phyloP scores from a whole-genome alignment of 495 filamentous ascomycete genomes.

The Penicillium macrosclerotiorum region DNA sequence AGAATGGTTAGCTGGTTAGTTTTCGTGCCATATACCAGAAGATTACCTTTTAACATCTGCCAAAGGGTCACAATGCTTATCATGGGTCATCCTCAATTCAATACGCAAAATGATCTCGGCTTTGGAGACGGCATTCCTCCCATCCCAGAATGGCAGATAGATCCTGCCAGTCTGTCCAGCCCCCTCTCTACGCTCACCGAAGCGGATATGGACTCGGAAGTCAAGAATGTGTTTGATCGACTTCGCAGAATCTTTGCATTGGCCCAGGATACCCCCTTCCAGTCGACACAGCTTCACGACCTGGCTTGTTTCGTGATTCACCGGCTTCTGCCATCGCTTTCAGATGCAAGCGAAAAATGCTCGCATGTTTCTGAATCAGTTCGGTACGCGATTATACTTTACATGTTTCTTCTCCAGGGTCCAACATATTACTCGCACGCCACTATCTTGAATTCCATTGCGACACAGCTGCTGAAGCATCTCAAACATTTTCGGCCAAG shows the following conservation, averaged over 20 bases:
- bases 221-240: constrained; percentile 39
- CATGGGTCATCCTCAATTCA: constrained; percentile 46
- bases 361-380: constrained; percentile 40
- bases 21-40: not conserved
- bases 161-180: constrained; percentile 4
- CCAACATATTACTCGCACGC: constrained; percentile 52
- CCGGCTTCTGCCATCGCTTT: constrained; percentile 35
- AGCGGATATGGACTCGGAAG: constrained; percentile 27
- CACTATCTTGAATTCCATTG: constrained; percentile 31
- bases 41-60: constrained; percentile 5
- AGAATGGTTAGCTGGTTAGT: constrained; percentile 52
- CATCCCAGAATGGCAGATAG: constrained; percentile 43
- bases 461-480: constrained; percentile 26
- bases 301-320: constrained; percentile 50
- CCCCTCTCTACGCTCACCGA: constrained; percentile 11
- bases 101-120: constrained; percentile 46
- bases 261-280: constrained; percentile 19
- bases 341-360: not conserved
- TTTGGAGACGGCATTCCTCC: constrained; percentile 45
- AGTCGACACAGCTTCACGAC: constrained; percentile 45
- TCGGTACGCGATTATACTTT: constrained; percentile 43
- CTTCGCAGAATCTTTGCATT: constrained; percentile 39
- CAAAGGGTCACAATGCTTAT: constrained; percentile 52
- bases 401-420: constrained; percentile 51
- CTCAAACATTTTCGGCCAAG: constrained; percentile 21